Evolutionary conservation across 2,329 filamentous ascomycete genomes (phyloP).

Genomic region (Fusarium musae): DNA sequence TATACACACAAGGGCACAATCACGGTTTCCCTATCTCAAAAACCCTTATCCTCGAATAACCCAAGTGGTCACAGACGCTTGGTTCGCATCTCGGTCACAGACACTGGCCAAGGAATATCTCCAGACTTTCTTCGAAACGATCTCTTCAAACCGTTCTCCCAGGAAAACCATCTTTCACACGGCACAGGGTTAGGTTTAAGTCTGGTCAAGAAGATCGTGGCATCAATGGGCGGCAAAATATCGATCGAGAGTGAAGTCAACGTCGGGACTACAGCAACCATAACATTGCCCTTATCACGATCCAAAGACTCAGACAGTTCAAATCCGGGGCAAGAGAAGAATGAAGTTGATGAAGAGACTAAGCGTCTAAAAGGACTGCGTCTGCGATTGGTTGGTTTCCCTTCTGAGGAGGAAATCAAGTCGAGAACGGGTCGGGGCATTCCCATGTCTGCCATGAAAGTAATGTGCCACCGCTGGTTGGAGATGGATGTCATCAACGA

Average conservation of each 20-base stretch:
- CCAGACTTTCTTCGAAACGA: slow-evolving; percentile 70
- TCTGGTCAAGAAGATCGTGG: slow-evolving; percentile 70
- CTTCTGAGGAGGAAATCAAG: slow-evolving; percentile 7
- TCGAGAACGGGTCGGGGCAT: slow-evolving; percentile 2
- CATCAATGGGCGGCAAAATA: slow-evolving; percentile 69
- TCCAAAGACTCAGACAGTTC: not conserved
- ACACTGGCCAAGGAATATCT: slow-evolving; percentile 74
- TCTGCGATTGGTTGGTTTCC: slow-evolving; percentile 33
- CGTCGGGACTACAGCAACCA: slow-evolving; percentile 51
- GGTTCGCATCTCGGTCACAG: slow-evolving; percentile 61
- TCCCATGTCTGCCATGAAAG: slow-evolving; percentile 27
- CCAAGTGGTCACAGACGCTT: slow-evolving; percentile 1
- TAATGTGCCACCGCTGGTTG: slow-evolving; percentile 36
- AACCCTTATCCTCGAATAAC: not conserved
- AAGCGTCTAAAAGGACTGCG: slow-evolving; percentile 46
- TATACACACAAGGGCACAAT: slow-evolving; percentile 59
- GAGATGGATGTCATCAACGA: slow-evolving; percentile 33
- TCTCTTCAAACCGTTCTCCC: slow-evolving; percentile 72
- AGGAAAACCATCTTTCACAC: slow-evolving; percentile 69
- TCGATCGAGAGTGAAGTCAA: slow-evolving; percentile 60
- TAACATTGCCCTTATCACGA: slow-evolving; percentile 46
- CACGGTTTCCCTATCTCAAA: slow-evolving; percentile 44
- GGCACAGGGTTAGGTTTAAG: slow-evolving; percentile 74
- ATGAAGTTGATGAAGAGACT: slow-evolving; percentile 46
- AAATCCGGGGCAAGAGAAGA: slow-evolving; percentile 24